Evolutionary conservation across 1,284 basidiomycete species (phyloP).

Genomic region (Testicularia cyperi): DNA sequence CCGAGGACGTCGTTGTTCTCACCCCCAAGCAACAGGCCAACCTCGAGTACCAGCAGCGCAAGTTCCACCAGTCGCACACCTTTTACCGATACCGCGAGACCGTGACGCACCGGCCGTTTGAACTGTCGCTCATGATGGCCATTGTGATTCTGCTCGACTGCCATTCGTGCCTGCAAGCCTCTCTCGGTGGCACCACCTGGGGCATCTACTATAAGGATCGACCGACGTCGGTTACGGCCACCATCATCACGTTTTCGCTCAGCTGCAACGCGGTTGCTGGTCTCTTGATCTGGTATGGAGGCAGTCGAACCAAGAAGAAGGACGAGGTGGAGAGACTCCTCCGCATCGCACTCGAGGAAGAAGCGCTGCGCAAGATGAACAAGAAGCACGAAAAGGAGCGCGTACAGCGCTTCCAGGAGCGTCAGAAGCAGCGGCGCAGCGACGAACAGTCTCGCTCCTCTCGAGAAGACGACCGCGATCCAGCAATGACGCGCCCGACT

Average conservation of each 20-base stretch:
- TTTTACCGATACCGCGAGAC: constrained; percentile 88
- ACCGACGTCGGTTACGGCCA: constrained; percentile 66
- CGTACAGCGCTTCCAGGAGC: background rate
- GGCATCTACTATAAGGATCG: constrained; percentile 64
- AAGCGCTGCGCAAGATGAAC: constrained; percentile 39
- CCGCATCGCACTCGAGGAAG: constrained; percentile 68
- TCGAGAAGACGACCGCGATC: too few species aligned
- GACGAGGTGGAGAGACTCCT: constrained; percentile 73
- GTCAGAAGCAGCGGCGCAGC: background rate
- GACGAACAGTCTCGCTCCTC: too few species aligned
- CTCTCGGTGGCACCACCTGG: constrained; percentile 74
- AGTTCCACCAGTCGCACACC: constrained; percentile 57
- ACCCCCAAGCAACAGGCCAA: constrained; percentile 53
- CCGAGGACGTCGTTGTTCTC: constrained; percentile 50
- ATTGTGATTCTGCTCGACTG: constrained; percentile 51
- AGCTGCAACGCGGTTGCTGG: constrained; percentile 78
- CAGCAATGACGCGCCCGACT: too few species aligned
- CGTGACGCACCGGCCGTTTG: constrained; percentile 79
- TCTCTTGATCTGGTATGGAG: constrained; percentile 76
- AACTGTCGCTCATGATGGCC: constrained; percentile 59
- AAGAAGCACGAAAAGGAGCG: constrained; percentile 9
- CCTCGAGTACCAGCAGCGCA: constrained; percentile 55
- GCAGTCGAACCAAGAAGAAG: constrained; percentile 74
- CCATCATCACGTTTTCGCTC: constrained; percentile 75
- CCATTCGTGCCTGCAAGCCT: constrained; percentile 64